These are phyloP conservation scores for Arthrinium phaeospermum DNA, from an alignment of 2,329 filamentous ascomycete species.

Conservation along the genomic window DNA sequence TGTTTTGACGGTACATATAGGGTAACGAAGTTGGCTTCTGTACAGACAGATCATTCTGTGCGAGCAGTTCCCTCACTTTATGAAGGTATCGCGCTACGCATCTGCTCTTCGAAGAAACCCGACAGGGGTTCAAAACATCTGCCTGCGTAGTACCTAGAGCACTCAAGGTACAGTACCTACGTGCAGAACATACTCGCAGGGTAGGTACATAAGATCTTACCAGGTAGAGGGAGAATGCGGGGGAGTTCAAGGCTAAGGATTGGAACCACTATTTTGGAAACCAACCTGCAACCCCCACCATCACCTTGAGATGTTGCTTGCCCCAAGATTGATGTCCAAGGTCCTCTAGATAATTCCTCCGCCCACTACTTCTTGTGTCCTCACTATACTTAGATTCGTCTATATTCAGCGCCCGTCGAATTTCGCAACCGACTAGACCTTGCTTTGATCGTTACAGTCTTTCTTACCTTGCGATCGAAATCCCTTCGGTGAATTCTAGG, in stretches of 20 bases:
- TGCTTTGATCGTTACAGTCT: background rate
- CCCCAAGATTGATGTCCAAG: background rate
- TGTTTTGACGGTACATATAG: no score
- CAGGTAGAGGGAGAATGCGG: slow-evolving; percentile 10
- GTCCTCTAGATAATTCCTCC: background rate
- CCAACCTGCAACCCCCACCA: background rate
- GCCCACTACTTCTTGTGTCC: background rate
- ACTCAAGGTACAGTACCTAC: background rate
- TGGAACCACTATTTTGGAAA: background rate
- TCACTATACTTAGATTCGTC: background rate
- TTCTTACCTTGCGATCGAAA: background rate
- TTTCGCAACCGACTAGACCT: background rate
- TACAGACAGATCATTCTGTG: no score
- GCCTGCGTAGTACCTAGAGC: no score
- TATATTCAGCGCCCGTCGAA: background rate
- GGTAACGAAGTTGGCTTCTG: no score
- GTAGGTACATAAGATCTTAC: background rate
- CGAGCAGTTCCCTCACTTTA: no score
- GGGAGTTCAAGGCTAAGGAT: slow-evolving; percentile 6
- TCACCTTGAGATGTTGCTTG: background rate
- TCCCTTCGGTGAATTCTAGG: background rate
- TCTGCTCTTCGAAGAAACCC: no score
- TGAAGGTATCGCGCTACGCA: no score
- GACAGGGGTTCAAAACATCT: no score
- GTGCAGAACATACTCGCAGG: background rate